Percentiles rank a stretch among this genome's conserved stretches.
Conservation (phyloP, 257 asterid species). For the Linaria vulgaris region DNA sequence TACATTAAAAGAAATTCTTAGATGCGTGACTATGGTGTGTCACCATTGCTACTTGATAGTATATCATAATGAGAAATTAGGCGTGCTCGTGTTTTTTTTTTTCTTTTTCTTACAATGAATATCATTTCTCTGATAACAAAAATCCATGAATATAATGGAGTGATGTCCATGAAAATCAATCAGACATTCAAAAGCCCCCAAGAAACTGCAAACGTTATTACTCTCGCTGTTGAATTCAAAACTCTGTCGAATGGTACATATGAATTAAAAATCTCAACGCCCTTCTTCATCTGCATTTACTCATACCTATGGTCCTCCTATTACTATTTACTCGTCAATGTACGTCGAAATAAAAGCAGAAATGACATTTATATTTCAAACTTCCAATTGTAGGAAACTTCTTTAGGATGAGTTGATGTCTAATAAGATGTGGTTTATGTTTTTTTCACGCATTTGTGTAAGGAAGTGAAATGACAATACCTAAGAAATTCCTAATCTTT, state of each 20-base stretch:
- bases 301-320: constrained; percentile 10
- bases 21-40: too few relatives aligned
- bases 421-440: neutral
- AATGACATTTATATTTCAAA: constrained; percentile 25
- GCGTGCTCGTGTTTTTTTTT: too few relatives aligned
- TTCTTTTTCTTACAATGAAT: too few relatives aligned
- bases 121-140: too few relatives aligned
- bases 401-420: neutral
- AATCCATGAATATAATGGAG: neutral
- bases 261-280: constrained; percentile 38
- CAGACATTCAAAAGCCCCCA: constrained; percentile 12
- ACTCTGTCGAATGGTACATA: constrained; percentile 23
- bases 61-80: too few relatives aligned
- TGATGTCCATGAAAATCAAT: constrained; percentile 6
- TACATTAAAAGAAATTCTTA: too few relatives aligned
- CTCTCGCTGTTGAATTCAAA: constrained; percentile 13
- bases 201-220: constrained; percentile 16
- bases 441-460: neutral
- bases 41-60: too few relatives aligned
- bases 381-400: constrained; percentile 15
- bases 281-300: constrained; percentile 32
- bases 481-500: neutral
- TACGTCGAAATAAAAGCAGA: constrained; percentile 29
- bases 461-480: neutral
- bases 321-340: constrained; percentile 1